A percentile compares a stretch with the other conserved stretches of the same genome.
Conservation (phyloP, 345 rosid genomes). For the Syzygium grande region DNA sequence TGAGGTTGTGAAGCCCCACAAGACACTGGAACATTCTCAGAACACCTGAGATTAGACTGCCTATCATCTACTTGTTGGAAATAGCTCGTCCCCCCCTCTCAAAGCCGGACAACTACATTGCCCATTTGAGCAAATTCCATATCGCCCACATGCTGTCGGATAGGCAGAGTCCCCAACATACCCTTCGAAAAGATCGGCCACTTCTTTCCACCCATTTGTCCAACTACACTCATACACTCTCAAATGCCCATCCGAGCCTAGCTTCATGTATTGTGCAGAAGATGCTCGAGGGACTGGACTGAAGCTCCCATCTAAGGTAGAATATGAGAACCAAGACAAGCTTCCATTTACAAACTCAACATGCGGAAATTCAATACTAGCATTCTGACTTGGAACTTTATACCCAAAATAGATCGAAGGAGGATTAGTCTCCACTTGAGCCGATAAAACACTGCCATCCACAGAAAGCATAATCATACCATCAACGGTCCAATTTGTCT, state of each 20-base stretch:
- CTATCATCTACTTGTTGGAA: background rate
- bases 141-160: background rate
- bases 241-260: constrained; percentile 15
- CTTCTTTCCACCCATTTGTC: background rate
- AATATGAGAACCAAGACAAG: background rate
- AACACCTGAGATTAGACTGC: background rate
- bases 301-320: accelerated
- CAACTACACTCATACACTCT: background rate
- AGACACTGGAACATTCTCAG: background rate
- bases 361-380: accelerated
- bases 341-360: background rate
- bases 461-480: constrained; percentile 1
- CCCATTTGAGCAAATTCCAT: background rate
- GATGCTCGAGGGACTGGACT: background rate
- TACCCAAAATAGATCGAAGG: background rate
- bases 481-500: background rate
- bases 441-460: background rate
- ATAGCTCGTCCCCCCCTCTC: background rate
- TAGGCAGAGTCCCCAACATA: background rate
- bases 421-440: constrained; percentile 6
- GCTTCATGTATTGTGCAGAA: constrained; percentile 1
- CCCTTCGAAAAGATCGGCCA: background rate
- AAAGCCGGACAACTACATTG: background rate
- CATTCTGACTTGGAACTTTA: too few relatives aligned
- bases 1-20: background rate